Evolutionary conservation across 2,329 filamentous ascomycete genomes (phyloP), one percentile per base, ranked within the genome.

Genomic region (Hypomyces rosellus): DNA sequence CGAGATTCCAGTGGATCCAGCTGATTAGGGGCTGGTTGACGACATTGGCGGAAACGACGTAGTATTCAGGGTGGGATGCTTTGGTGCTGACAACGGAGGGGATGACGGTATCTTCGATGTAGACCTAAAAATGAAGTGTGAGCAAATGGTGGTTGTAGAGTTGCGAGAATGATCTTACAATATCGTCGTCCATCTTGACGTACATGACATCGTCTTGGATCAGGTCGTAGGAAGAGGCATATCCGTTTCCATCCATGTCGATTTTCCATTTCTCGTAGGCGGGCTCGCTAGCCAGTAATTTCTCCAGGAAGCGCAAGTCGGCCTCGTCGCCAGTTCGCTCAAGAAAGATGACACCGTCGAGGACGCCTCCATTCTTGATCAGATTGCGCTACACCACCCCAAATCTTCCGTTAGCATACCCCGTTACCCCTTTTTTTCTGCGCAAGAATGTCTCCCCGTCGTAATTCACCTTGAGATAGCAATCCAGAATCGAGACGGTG

Each of bases 21-120:
- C 72, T 71, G 33, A 80, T 72, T 11, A 76, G 68, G 13, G 76
- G 77, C 45, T 78, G 75, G 53, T 82, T 82, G 55, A 81, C 66
- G 18, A 82, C 68, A 54, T 82, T 81, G 45, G 77, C 77, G 2
- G 76, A 77, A 13, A 81, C 73, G 42, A 74, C 65, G 54, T 72
- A 73, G 22, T 71, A 71, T 37, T 78, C 70, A 7, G 77, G 75
- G 33, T 80, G 69, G 4, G 72, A 67, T 45, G 77, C 61, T 54
- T 75, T 75, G 16, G 75, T 77, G 54, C 75, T 74, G 25, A 80
- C 69, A 6, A 82, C 68, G 3, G 76, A 74, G 2, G 76, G 71
- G 45, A 83, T 77, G 52, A 60, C 69, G 53, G 56, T 62, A 38
- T 70, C 66, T 41, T 68, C 66, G 56, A 69, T 63, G 36, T 64